phyloP scores from a whole-genome alignment of 495 filamentous ascomycete genomes.

The Tetracladium setigerum region DNA sequence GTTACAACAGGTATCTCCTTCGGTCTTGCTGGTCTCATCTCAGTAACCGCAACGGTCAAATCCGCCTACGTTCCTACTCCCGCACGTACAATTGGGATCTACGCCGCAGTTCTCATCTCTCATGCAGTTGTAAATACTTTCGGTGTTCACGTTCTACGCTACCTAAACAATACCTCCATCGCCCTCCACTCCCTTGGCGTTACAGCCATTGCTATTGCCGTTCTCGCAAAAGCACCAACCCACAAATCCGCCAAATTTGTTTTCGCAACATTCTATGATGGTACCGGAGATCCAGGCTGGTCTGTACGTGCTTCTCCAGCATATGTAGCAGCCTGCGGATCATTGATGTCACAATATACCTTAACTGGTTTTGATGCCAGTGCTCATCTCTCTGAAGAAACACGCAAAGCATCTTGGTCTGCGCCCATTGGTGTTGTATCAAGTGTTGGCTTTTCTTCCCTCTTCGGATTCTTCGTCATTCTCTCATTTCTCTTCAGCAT shows the following conservation, averaged over 20 bases:
- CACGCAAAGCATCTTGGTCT: slow-evolving; percentile 48
- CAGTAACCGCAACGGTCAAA: slow-evolving; percentile 50
- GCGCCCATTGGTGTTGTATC: slow-evolving; percentile 55
- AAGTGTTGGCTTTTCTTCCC: slow-evolving; percentile 46
- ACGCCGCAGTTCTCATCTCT: slow-evolving; percentile 50
- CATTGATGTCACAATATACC: slow-evolving; percentile 49
- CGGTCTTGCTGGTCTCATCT: slow-evolving; percentile 52
- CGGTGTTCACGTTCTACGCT: slow-evolving; percentile 46
- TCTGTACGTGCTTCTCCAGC: slow-evolving; percentile 40
- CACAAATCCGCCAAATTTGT: slow-evolving; percentile 54
- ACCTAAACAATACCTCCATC: slow-evolving; percentile 56
- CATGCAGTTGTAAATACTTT: slow-evolving; percentile 54
- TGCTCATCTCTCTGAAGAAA: slow-evolving; percentile 54
- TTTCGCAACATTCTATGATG: slow-evolving; percentile 52
- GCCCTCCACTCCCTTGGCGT: slow-evolving; percentile 52
- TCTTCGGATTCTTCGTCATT: slow-evolving; percentile 59
- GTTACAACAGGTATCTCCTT: slow-evolving; percentile 64
- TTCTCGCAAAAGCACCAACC: slow-evolving; percentile 53
- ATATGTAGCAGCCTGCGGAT: slow-evolving; percentile 47
- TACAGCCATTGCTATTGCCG: slow-evolving; percentile 46
- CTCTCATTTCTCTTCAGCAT: slow-evolving; percentile 51
- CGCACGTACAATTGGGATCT: slow-evolving; percentile 52
- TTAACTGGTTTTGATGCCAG: slow-evolving; percentile 48
- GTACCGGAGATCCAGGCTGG: slow-evolving; percentile 42
- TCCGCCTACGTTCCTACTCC: slow-evolving; percentile 41